Evolutionary conservation across 257 asterid species (phyloP).

Genomic region (Lycium barbarum): DNA sequence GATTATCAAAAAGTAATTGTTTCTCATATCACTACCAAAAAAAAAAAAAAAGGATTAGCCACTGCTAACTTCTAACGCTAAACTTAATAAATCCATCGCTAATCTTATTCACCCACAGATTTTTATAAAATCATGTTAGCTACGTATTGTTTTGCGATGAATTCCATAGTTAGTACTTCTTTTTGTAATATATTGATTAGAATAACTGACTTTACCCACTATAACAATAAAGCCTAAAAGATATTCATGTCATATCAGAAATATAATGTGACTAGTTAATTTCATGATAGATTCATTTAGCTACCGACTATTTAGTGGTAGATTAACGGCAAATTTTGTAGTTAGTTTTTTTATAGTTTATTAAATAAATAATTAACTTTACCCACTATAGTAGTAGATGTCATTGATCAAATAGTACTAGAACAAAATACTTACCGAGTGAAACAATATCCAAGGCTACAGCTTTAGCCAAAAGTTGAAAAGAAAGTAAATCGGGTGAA

Average conservation of each 20-base stretch:
- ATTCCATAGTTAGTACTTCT: background rate
- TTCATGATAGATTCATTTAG: background rate
- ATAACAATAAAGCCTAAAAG: background rate
- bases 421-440: conserved; percentile 24
- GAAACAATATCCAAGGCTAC: background rate
- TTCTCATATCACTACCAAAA: background rate
- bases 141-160: background rate
- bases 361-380: background rate
- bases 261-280: background rate
- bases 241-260: background rate
- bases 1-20: background rate
- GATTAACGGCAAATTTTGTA: background rate
- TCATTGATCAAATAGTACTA: too few species aligned
- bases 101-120: background rate
- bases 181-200: background rate
- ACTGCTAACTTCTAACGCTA: background rate
- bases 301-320: background rate
- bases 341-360: background rate
- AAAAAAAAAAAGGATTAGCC: background rate
- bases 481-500: background rate
- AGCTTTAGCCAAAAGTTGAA: background rate
- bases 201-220: background rate
- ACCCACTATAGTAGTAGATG: background rate
- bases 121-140: background rate
- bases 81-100: background rate